Conservation (phyloP, 305 asterid genomes). For the Andrographis paniculata region DNA sequence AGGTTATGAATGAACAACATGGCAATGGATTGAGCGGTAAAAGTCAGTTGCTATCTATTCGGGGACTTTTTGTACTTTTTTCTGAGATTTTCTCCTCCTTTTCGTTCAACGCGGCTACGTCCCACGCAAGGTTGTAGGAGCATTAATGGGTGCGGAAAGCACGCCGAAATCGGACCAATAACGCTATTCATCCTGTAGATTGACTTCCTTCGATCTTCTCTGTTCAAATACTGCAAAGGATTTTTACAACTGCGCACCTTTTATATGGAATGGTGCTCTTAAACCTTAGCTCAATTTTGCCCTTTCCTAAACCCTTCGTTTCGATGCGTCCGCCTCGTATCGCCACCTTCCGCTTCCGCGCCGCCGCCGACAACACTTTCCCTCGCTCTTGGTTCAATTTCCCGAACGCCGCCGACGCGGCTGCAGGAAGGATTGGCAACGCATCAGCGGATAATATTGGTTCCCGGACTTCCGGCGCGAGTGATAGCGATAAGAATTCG, state of each 20-base stretch:
- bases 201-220: neutral
- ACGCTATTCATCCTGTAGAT: neutral
- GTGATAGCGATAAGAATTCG: conserved; percentile 17
- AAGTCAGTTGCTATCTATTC: neutral
- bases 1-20: neutral
- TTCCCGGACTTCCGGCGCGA: conserved; percentile 14
- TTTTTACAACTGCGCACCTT: neutral
- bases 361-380: conserved; percentile 33
- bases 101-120: neutral
- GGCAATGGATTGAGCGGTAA: neutral
- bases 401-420: conserved; percentile 25
- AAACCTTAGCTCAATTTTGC: conserved; percentile 28
- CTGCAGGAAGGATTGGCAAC: conserved; percentile 23
- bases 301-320: conserved; percentile 20
- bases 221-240: neutral
- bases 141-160: neutral
- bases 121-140: neutral
- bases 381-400: conserved; percentile 35
- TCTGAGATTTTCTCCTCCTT: neutral
- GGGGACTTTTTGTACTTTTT: neutral
- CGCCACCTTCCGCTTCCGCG: conserved; percentile 34
- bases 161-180: neutral
- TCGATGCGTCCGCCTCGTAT: conserved; percentile 15
- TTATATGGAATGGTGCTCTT: conserved; percentile 44
- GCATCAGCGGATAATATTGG: conserved; percentile 18